Evolutionary conservation across 73 alveolate genomes (phyloP).

Genomic region (Tetrahymena thermophila): DNA sequence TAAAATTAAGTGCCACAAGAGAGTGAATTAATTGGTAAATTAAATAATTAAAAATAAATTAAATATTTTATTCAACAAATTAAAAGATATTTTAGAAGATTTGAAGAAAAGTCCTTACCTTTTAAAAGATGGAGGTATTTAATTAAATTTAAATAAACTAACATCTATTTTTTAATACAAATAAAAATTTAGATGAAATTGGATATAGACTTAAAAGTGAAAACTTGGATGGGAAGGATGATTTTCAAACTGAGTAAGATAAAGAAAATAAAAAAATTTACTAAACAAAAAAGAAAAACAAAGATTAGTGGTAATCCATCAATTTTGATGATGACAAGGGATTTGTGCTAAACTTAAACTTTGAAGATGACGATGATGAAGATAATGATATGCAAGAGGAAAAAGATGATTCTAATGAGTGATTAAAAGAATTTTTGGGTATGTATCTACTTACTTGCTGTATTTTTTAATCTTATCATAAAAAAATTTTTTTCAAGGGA

Average conservation of each 20-base stretch:
- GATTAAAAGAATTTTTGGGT: background rate
- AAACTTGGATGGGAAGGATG: background rate
- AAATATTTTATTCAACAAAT: background rate
- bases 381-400: background rate
- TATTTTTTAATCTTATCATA: too few relatives aligned
- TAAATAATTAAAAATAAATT: background rate
- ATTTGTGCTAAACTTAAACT: background rate
- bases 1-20: background rate
- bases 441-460: background rate
- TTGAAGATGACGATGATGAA: background rate
- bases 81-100: background rate
- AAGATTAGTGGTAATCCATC: background rate
- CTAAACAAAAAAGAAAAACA: background rate
- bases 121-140: background rate
- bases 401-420: background rate
- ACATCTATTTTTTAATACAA: background rate
- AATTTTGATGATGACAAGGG: background rate
- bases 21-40: background rate
- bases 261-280: background rate
- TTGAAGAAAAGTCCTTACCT: background rate
- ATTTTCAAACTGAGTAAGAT: background rate
- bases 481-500: too few relatives aligned
- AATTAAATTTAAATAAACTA: background rate
- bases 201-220: background rate
- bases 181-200: background rate